phyloP scores from a whole-genome alignment of 208 protist genomes.

The Acanthamoeba castellanii region DNA sequence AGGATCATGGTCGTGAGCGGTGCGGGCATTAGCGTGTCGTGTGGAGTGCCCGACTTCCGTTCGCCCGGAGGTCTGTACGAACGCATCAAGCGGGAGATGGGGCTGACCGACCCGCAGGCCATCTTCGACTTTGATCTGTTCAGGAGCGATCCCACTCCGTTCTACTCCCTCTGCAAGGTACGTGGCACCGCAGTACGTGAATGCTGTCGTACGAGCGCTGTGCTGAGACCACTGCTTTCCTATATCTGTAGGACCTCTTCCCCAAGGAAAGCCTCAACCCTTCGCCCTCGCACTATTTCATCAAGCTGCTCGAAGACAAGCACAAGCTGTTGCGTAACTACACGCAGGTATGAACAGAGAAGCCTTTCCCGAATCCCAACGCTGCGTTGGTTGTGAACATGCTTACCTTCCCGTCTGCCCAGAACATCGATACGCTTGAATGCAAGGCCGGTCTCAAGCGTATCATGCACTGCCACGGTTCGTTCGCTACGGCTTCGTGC shows the following conservation, averaged over 20 bases:
- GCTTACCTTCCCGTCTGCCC: slow-evolving; percentile 46
- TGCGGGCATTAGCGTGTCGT: slow-evolving; percentile 78
- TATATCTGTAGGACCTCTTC: slow-evolving; percentile 74
- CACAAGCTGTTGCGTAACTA: slow-evolving; percentile 82
- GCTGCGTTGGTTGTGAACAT: background rate
- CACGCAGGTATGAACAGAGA: slow-evolving; percentile 51
- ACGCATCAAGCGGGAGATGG: slow-evolving; percentile 79
- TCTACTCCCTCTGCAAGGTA: slow-evolving; percentile 77
- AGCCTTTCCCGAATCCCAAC: too few relatives aligned
- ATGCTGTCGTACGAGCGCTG: background rate
- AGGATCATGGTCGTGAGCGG: slow-evolving; percentile 54
- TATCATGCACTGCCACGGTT: slow-evolving; percentile 82
- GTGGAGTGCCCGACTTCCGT: slow-evolving; percentile 88
- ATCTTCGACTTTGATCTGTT: slow-evolving; percentile 88
- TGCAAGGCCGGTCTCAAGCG: slow-evolving; percentile 76
- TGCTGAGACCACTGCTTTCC: slow-evolving; percentile 6
- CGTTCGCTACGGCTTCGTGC: slow-evolving; percentile 73
- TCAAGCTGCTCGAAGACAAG: slow-evolving; percentile 77
- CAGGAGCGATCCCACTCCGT: slow-evolving; percentile 76
- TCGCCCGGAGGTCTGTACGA: slow-evolving; percentile 86
- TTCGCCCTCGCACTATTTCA: slow-evolving; percentile 85
- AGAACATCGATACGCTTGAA: slow-evolving; percentile 89
- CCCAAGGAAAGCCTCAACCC: slow-evolving; percentile 74
- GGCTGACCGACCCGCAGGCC: slow-evolving; percentile 80
- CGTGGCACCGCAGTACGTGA: background rate